Percentiles rank a stretch among this genome's conserved stretches.
These are phyloP conservation scores for Nematocida sp. DNA, from an alignment of 371 early-diverging fungal genomes.

Conservation along the genomic window DNA sequence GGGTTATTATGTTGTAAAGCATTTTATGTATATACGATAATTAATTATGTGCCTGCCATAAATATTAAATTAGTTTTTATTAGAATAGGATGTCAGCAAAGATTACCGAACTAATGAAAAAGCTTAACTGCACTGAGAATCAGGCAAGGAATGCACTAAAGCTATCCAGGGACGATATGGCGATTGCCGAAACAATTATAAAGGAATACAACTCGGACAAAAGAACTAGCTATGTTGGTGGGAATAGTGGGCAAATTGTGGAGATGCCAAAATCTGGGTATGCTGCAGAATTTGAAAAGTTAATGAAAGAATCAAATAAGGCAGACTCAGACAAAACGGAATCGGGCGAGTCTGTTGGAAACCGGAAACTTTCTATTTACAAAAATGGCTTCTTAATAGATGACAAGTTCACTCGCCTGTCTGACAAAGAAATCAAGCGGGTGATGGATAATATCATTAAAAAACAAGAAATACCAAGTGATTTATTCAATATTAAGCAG, in stretches of 20 bases:
- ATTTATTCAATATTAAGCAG: conserved; percentile 42
- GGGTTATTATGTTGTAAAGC: no score
- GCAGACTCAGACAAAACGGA: neutral
- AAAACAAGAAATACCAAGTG: conserved; percentile 56
- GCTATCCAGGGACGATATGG: conserved; percentile 26
- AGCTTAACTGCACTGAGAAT: conserved; percentile 48
- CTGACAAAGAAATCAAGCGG: conserved; percentile 22
- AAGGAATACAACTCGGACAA: conserved; percentile 38
- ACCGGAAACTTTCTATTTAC: conserved; percentile 25
- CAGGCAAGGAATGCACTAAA: conserved; percentile 53
- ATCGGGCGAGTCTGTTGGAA: neutral
- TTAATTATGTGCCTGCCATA: neutral
- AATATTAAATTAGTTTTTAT: neutral
- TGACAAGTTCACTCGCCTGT: conserved; percentile 33
- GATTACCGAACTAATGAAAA: conserved; percentile 16
- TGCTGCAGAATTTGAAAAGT: conserved; percentile 42
- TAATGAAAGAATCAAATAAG: conserved; percentile 3
- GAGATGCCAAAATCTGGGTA: conserved; percentile 54
- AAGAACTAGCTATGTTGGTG: conserved; percentile 47
- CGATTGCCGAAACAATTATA: conserved; percentile 31
- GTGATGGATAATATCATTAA: conserved; percentile 32
- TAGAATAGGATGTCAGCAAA: neutral
- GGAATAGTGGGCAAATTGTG: conserved; percentile 44
- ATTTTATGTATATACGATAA: no score
- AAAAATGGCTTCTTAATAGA: conserved; percentile 56